A percentile compares a stretch with the other conserved stretches of the same genome.
phyloP scores from a whole-genome alignment of 75 land plant species.

The Pseudotsuga menziesii region DNA sequence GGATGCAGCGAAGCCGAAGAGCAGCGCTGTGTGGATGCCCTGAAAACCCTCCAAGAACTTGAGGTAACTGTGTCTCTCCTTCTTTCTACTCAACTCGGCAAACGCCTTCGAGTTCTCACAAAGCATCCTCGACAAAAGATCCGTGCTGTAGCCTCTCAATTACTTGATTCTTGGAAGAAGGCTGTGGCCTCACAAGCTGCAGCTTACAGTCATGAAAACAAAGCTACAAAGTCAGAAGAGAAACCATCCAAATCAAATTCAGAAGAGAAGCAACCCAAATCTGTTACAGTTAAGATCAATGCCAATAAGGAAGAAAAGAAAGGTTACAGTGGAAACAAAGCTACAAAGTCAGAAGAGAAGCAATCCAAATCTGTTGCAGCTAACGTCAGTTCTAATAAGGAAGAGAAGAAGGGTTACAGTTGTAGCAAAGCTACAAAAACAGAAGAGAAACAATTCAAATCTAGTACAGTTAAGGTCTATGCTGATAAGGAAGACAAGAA shows the following conservation, averaged over 20 bases:
- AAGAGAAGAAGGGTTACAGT: conserved; percentile 6
- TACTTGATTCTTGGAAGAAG: conserved; percentile 78
- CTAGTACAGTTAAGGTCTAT: no score
- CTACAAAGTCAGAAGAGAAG: no score
- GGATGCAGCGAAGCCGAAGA: conserved; percentile 31
- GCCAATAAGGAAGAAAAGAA: no score
- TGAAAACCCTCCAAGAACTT: conserved; percentile 38
- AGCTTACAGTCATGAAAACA: conserved; percentile 12
- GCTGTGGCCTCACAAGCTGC: conserved; percentile 52
- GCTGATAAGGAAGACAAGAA: no score
- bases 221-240: neutral
- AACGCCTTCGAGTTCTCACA: conserved; percentile 25
- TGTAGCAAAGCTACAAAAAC: conserved; percentile 6
- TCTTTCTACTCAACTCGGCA: conserved; percentile 73
- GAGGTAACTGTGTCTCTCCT: conserved; percentile 51
- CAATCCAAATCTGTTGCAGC: no score
- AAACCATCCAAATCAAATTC: no score
- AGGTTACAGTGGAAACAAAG: no score
- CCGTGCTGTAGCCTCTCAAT: conserved; percentile 45
- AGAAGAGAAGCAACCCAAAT: no score
- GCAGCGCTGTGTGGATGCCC: conserved; percentile 65
- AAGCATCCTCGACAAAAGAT: conserved; percentile 56
- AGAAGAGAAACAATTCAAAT: no score
- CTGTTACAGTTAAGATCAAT: no score
- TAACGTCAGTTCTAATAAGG: no score